These are phyloP conservation scores for Blastomyces emzantsi DNA, from an alignment of 2,329 filamentous ascomycete genomes.

Conservation along the genomic window DNA sequence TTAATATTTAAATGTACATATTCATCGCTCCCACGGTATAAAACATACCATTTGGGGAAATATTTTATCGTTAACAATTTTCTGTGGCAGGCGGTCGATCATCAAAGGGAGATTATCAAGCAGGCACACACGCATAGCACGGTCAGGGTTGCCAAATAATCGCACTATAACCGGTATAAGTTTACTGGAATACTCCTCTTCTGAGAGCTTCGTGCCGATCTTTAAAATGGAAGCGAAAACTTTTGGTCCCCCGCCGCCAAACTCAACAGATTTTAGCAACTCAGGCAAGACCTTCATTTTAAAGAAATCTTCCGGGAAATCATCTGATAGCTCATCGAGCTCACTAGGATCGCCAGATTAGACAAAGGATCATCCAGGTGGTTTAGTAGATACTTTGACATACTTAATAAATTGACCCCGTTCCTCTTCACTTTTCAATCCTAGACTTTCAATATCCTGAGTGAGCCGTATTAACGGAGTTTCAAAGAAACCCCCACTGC, in stretches of 20 bases:
- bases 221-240: conserved; percentile 84
- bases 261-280: conserved; percentile 96
- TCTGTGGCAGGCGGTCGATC: conserved; percentile 83
- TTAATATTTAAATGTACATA: conserved; percentile 21
- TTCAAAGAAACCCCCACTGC: conserved; percentile 80
- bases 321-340: conserved; percentile 75
- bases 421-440: conserved; percentile 76
- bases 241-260: conserved; percentile 88
- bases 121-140: conserved; percentile 82
- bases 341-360: conserved; percentile 41
- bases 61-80: conserved; percentile 89
- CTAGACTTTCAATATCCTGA: conserved; percentile 85
- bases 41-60: conserved; percentile 75
- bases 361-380: not conserved
- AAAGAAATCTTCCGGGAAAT: conserved; percentile 97
- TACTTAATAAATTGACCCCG: conserved; percentile 73
- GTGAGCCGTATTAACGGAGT: conserved; percentile 86
- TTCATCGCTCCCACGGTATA: not conserved
- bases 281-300: conserved; percentile 95
- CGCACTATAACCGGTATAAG: conserved; percentile 81
- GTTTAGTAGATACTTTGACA: conserved; percentile 6
- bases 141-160: conserved; percentile 82
- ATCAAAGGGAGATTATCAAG: conserved; percentile 81
- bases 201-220: conserved; percentile 75
- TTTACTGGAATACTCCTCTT: conserved; percentile 79